Evolutionary conservation across 2,329 filamentous ascomycete species (phyloP).

Genomic region (Fonsecaea nubica): DNA sequence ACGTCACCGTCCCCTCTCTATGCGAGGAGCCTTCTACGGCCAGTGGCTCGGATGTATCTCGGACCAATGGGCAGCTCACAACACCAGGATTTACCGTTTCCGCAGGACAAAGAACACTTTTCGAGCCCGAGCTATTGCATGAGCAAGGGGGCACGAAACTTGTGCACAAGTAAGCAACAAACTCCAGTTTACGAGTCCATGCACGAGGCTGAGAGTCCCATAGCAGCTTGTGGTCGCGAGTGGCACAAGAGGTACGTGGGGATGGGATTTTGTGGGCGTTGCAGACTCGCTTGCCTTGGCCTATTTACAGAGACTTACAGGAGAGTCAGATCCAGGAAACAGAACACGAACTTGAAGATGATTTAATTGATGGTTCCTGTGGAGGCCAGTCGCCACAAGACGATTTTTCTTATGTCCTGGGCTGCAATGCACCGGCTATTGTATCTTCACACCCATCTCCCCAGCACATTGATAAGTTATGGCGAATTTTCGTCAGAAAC

Average conservation of each 20-base stretch:
- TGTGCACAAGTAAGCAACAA: slow-evolving; percentile 40
- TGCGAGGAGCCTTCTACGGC: background rate
- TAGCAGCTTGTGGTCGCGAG: slow-evolving; percentile 42
- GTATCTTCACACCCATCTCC: slow-evolving; percentile 32
- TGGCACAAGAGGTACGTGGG: slow-evolving; percentile 42
- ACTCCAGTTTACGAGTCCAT: slow-evolving; percentile 12
- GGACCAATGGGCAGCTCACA: background rate
- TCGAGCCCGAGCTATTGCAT: slow-evolving; percentile 37
- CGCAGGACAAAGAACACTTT: slow-evolving; percentile 22
- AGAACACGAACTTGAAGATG: background rate
- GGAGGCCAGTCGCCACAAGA: background rate
- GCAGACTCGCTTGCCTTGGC: background rate
- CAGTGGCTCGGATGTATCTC: background rate
- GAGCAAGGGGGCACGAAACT: slow-evolving; percentile 33
- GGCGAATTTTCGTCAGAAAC: slow-evolving; percentile 41
- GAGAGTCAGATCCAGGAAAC: background rate
- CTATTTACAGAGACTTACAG: background rate
- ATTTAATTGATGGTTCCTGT: background rate
- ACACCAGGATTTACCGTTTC: background rate
- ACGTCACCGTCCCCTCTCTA: background rate
- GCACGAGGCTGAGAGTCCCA: slow-evolving; percentile 29
- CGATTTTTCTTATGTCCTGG: background rate
- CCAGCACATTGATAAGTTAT: slow-evolving; percentile 37
- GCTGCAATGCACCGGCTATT: background rate
- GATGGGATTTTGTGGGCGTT: background rate